A percentile compares a stretch with the other conserved stretches of the same genome.
phyloP scores from a whole-genome alignment of 352 stramenopile species.

The Lagenidium giganteum region DNA sequence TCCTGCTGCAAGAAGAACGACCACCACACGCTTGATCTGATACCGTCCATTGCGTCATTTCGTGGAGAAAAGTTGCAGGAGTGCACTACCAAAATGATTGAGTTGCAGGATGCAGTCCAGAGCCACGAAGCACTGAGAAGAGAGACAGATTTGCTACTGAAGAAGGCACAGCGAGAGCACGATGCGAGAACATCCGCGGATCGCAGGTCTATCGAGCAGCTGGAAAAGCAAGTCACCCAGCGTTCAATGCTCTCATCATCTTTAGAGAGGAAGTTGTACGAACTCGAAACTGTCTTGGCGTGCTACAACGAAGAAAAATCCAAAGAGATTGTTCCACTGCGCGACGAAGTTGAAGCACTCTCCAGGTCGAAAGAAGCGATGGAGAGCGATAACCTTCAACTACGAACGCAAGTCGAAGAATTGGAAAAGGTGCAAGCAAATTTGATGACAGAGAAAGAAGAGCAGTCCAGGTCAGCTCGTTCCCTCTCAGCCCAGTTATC shows the following conservation, averaged over 20 bases:
- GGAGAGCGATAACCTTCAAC: conserved; percentile 30
- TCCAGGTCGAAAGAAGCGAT: not conserved
- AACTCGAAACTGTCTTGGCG: conserved; percentile 55
- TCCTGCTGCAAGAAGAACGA: conserved; percentile 78
- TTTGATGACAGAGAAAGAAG: no score
- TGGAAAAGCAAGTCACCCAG: conserved; percentile 75
- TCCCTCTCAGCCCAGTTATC: no score
- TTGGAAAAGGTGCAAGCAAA: no score
- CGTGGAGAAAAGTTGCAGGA: conserved; percentile 74
- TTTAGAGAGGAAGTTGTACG: conserved; percentile 67
- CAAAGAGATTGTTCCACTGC: conserved; percentile 37
- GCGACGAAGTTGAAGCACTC: no score
- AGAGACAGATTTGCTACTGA: conserved; percentile 64
- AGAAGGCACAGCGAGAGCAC: conserved; percentile 67
- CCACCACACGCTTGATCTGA: conserved; percentile 55
- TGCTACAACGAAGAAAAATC: conserved; percentile 42
- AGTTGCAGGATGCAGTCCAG: conserved; percentile 50
- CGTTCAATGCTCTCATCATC: conserved; percentile 51
- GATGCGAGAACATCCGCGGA: conserved; percentile 57
- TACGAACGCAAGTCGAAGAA: conserved; percentile 20
- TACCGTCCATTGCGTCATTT: conserved; percentile 67
- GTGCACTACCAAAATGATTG: conserved; percentile 32
- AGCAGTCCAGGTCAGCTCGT: no score
- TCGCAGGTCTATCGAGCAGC: conserved; percentile 58
- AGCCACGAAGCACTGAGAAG: conserved; percentile 56